A percentile compares a stretch with the other conserved stretches of the same genome.
Conservation (phyloP, 768 basidiomycete genomes). For the Sporobolomyces pararoseus region DNA sequence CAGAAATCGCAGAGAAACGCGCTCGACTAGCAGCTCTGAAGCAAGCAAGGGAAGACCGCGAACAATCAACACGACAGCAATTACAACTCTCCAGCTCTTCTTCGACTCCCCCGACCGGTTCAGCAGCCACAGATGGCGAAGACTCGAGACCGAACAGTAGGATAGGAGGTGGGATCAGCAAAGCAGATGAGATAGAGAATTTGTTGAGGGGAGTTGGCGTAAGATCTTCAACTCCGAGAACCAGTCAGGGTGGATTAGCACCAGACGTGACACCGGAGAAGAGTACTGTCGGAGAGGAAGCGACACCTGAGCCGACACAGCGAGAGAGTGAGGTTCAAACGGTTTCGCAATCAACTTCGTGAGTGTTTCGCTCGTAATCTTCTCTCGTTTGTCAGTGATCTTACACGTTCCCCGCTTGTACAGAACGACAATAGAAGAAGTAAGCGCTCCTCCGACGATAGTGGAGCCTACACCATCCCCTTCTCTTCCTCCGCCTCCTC, state of each 20-base stretch:
- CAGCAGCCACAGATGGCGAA: background rate
- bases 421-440: too few relatives aligned
- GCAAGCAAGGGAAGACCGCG: slow-evolving; percentile 40
- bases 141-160: background rate
- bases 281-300: background rate
- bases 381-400: too few relatives aligned
- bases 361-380: too few relatives aligned
- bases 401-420: too few relatives aligned
- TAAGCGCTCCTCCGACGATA: background rate
- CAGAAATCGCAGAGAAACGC: slow-evolving; percentile 86
- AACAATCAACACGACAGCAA: slow-evolving; percentile 2
- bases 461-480: too few relatives aligned
- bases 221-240: background rate
- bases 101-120: background rate
- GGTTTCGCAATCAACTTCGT: background rate
- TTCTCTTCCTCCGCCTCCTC: background rate
- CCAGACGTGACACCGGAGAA: background rate
- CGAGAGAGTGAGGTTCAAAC: background rate
- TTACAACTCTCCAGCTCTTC: slow-evolving; percentile 3
- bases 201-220: slow-evolving; percentile 31
- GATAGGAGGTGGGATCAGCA: background rate
- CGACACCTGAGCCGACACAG: background rate
- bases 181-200: slow-evolving; percentile 31
- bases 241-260: background rate
- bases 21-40: slow-evolving; percentile 75